These are phyloP conservation scores for Talaromyces atroroseus DNA, from an alignment of 2,329 filamentous ascomycete genomes.

Conservation along the genomic window DNA sequence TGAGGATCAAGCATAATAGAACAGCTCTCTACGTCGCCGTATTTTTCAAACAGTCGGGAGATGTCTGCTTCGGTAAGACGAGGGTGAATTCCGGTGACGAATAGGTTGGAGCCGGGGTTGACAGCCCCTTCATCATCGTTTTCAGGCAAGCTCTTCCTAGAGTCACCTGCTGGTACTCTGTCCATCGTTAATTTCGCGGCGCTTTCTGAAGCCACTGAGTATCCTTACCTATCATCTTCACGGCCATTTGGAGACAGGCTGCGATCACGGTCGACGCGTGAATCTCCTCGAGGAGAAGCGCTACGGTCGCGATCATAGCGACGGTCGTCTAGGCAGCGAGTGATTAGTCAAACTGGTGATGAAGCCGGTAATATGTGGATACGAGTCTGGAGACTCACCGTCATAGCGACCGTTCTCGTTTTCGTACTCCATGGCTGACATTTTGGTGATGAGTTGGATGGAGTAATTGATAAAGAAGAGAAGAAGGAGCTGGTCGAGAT, in stretches of 20 bases:
- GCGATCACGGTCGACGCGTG: constrained; percentile 51
- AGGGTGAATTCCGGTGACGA: constrained; percentile 96
- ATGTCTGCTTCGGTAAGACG: constrained; percentile 85
- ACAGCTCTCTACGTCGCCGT: constrained; percentile 97
- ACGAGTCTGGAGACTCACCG: constrained; percentile 44
- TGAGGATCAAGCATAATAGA: constrained; percentile 99
- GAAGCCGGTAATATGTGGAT: neutral
- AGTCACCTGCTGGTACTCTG: constrained; percentile 44
- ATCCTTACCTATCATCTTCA: constrained; percentile 45
- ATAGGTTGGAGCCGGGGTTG: constrained; percentile 96
- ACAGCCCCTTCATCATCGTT: constrained; percentile 67
- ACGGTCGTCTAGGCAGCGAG: constrained; percentile 47
- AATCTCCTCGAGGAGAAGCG: constrained; percentile 59
- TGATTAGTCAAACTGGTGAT: neutral
- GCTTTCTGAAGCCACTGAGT: neutral
- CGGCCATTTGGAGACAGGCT: constrained; percentile 58
- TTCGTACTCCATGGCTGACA: constrained; percentile 59
- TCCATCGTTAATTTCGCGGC: constrained; percentile 7
- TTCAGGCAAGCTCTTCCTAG: constrained; percentile 35
- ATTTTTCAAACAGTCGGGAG: constrained; percentile 94
- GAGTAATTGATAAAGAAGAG: constrained; percentile 5
- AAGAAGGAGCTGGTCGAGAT: constrained; percentile 1
- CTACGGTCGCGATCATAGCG: constrained; percentile 63
- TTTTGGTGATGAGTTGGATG: constrained; percentile 20
- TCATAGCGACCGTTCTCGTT: constrained; percentile 61